Percentiles rank a stretch among this genome's conserved stretches.
Evolutionary conservation across 1,139 yeast species (phyloP).

Genomic region (Blastobotrys aristatus): DNA sequence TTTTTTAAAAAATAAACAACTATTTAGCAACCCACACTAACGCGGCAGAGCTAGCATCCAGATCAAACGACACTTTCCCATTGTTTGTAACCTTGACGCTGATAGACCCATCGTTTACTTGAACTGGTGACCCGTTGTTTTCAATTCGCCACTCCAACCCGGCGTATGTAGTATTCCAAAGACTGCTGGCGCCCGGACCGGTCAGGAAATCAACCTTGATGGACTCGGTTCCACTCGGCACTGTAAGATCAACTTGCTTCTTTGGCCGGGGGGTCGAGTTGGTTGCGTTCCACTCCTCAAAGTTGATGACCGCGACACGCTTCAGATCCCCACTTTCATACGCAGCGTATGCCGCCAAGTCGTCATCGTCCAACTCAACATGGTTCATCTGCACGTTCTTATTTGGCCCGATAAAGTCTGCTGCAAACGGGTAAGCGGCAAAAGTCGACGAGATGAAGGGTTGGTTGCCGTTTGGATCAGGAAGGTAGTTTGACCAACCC

Average conservation of each 20-base stretch:
- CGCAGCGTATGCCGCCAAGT: neutral
- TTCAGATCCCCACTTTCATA: neutral
- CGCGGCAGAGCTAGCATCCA: neutral
- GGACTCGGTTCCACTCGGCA: no score
- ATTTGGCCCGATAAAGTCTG: neutral
- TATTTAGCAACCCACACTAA: no score
- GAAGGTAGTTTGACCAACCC: neutral
- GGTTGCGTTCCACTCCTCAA: neutral
- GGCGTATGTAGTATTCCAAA: neutral
- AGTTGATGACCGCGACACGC: neutral
- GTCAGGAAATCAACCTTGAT: constrained; percentile 2
- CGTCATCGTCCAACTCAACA: neutral
- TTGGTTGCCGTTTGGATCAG: neutral
- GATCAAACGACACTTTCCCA: neutral
- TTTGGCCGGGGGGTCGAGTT: no score
- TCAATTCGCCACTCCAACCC: neutral
- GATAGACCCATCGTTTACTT: neutral
- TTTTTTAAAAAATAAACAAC: no score
- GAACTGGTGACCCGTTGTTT: neutral
- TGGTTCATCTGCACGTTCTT: neutral
- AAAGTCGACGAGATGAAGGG: neutral
- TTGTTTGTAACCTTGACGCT: neutral
- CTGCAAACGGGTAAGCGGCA: neutral
- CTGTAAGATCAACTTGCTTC: no score
- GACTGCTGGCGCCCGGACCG: neutral